Base-by-base conservation (phyloP, 2,329 filamentous ascomycete genomes). In the Fusarium euwallaceae region DNA sequence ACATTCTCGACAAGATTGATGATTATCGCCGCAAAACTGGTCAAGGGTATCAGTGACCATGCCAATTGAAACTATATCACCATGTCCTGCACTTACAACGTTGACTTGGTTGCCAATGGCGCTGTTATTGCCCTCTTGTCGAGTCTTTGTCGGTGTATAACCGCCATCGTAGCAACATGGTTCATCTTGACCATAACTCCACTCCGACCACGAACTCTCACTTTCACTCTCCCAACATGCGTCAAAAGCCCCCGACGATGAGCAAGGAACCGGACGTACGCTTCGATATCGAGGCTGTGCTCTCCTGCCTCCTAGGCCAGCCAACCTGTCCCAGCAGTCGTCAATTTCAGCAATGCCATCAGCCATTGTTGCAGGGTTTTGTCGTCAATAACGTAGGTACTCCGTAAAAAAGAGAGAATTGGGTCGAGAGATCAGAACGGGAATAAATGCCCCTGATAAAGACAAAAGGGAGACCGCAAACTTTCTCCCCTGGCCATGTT, bases 341-440 rank as follows among this genome's bases (percentile, higher is more conserved):
- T 72, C 65, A 16, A 73, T 61, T 20, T 71, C 67, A 45, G 69
- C 66, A 17, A 77, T 67, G 29, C 64, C 61, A 17, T 70, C 22
- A 1, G 55, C 60, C 75, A 77, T 77, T 5, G 37, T n/a, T 43
- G 36, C 12, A 27, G 43, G 10, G 3, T 43, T 36, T 14, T 14
- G 20, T 11, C 10, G 11, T 39, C 8, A 36, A 16, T 4, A 48
- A 17, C 6, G 17, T 20, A 27, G 27, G 6, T 27, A 2, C 11
- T 32, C 6, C 5, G 14, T 27, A 22, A 22, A 24, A 39, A 62
- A 6, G 27, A 48, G 17, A n/a, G 51, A 17, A 8, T 2, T 45
- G 22, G 11, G 4, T 14, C n/a, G 29, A 16, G 16, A 12, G 14
- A 2, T 4, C 5, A 8, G 10, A 3, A 8, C 10, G 37, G 17